A percentile compares a stretch with the other conserved stretches of the same genome.
Conservation (phyloP, 2,329 filamentous ascomycete species). For the Seiridium unicorne region DNA sequence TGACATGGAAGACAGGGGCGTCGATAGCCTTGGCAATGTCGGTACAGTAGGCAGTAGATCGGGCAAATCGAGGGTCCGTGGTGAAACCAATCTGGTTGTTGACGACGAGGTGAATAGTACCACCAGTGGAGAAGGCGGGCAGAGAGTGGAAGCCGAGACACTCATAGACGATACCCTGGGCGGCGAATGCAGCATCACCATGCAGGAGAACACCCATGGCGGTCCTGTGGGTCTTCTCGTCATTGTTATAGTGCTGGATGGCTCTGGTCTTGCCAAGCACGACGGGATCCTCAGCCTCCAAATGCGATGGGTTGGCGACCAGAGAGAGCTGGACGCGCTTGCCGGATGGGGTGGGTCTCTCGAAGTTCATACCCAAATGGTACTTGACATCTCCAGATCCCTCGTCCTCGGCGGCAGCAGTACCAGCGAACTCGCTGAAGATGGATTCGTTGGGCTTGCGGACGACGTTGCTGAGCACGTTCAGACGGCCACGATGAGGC, state of each 20-base stretch:
- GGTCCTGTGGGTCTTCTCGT: constrained; percentile 82
- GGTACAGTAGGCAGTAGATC: constrained; percentile 97
- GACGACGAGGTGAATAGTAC: constrained; percentile 94
- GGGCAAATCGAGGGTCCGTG: constrained; percentile 93
- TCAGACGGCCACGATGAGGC: constrained; percentile 97
- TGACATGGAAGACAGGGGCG: constrained; percentile 98
- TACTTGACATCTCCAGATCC: constrained; percentile 99
- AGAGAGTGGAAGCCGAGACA: constrained; percentile 97
- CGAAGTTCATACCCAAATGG: constrained; percentile 99
- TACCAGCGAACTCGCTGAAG: constrained; percentile 96
- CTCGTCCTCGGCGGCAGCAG: constrained; percentile 83
- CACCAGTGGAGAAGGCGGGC: constrained; percentile 93
- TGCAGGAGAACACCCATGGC: constrained; percentile 96
- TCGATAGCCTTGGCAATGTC: constrained; percentile 99
- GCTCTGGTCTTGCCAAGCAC: constrained; percentile 96
- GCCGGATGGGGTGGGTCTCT: constrained; percentile 94
- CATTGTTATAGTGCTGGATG: constrained; percentile 98
- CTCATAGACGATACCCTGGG: constrained; percentile 96
- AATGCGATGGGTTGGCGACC: constrained; percentile 95
- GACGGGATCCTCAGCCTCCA: constrained; percentile 97
- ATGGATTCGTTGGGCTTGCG: constrained; percentile 99
- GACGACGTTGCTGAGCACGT: constrained; percentile 97
- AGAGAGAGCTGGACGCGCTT: constrained; percentile 99
- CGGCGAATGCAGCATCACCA: constrained; percentile 95
- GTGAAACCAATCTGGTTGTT: constrained; percentile 99